Percentiles rank a stretch among this genome's conserved stretches.
Conservation (phyloP, 116 monocot genomes). For the Dioscorea cayenensis region DNA sequence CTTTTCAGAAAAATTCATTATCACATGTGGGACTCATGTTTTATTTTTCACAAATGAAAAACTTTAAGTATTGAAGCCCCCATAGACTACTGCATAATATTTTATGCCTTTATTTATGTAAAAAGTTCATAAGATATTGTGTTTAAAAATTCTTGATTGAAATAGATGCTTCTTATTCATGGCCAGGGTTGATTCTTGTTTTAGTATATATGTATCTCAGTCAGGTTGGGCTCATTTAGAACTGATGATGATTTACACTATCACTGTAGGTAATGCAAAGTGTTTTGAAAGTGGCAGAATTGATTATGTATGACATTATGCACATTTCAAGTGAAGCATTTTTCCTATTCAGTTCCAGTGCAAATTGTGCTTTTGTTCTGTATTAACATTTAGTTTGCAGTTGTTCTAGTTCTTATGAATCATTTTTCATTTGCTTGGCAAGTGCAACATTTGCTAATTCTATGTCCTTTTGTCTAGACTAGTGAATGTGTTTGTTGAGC, state of each 20-base stretch:
- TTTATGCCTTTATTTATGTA: too few relatives aligned
- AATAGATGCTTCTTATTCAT: too few relatives aligned
- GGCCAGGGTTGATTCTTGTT: too few relatives aligned
- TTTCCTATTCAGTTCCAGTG: not conserved
- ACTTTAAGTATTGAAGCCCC: too few relatives aligned
- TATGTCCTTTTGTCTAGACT: constrained; percentile 33
- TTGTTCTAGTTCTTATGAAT: not conserved
- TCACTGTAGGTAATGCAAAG: not conserved
- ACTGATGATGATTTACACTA: not conserved
- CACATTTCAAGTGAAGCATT: not conserved
- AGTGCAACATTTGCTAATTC: not conserved
- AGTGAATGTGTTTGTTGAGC: constrained; percentile 85
- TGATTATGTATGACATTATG: not conserved
- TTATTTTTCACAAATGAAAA: too few relatives aligned
- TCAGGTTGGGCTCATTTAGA: too few relatives aligned
- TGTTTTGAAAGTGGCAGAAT: not conserved
- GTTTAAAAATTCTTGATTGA: too few relatives aligned
- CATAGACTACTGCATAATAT: too few relatives aligned
- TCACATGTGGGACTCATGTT: too few relatives aligned
- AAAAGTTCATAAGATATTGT: too few relatives aligned
- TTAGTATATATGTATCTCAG: too few relatives aligned
- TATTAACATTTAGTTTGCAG: not conserved
- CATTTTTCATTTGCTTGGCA: not conserved
- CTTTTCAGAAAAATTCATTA: too few relatives aligned
- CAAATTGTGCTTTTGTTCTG: not conserved